Conservation (phyloP, 192 early-diverging fungal species). For the Piromyces finnis region DNA sequence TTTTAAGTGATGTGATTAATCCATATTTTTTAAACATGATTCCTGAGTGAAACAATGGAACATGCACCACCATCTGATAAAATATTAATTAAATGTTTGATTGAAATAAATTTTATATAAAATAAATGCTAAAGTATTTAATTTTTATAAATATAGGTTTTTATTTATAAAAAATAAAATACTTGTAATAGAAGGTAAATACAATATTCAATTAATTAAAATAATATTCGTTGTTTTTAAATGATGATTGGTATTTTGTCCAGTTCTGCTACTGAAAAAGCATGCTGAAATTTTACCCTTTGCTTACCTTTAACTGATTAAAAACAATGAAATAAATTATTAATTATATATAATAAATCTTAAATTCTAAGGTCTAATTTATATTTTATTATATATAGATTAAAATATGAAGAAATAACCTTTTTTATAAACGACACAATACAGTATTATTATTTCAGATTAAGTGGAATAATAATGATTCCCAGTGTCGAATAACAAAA, state of each 20-base stretch:
- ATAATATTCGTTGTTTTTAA: neutral
- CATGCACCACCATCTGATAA: neutral
- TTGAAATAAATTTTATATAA: too few relatives aligned
- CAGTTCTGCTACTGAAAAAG: neutral
- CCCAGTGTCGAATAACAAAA: neutral
- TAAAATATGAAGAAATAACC: too few relatives aligned
- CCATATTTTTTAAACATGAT: neutral
- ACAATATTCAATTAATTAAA: neutral
- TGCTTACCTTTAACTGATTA: neutral
- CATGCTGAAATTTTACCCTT: neutral
- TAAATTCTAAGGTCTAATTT: too few relatives aligned
- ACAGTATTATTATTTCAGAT: neutral
- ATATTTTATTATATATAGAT: neutral
- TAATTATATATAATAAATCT: neutral
- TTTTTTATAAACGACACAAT: too few relatives aligned
- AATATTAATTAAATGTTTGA: neutral
- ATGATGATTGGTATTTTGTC: neutral
- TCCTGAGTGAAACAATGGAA: neutral
- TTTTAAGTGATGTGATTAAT: neutral
- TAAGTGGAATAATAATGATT: neutral
- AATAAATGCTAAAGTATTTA: too few relatives aligned
- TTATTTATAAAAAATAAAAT: neutral
- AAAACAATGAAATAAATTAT: neutral
- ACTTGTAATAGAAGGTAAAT: neutral
- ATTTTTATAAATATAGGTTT: neutral